phyloP scores from a whole-genome alignment of 441 rosid genomes.

The Bocquillonia castaneifolia region DNA sequence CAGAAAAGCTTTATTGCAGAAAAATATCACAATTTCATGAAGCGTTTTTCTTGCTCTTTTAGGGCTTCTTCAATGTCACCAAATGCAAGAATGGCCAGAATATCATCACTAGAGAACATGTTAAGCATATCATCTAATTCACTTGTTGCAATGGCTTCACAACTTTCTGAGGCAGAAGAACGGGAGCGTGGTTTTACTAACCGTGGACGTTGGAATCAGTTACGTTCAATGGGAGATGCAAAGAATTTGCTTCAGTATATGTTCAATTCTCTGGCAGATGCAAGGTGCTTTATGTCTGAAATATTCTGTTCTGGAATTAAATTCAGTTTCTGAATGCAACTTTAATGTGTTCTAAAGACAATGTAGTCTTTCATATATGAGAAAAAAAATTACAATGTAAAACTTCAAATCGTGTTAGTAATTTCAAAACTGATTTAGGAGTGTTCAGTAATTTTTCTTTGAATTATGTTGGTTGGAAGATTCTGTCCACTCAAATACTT shows the following conservation, averaged over 20 bases:
- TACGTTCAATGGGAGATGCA: conserved; percentile 97
- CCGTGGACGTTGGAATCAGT: conserved; percentile 98
- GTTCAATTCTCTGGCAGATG: conserved; percentile 83
- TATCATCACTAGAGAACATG: conserved; percentile 90
- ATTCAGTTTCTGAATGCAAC: not conserved
- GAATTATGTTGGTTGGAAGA: conserved; percentile 3
- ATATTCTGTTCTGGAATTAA: not conserved
- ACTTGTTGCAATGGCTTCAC: conserved; percentile 96
- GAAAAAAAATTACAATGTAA: not conserved
- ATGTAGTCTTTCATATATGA: not conserved
- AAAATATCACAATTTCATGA: conserved; percentile 11
- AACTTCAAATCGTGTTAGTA: not conserved
- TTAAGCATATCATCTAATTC: conserved; percentile 85
- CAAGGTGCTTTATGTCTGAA: conserved; percentile 49
- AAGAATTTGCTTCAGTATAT: conserved; percentile 91
- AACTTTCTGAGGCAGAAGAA: conserved; percentile 98
- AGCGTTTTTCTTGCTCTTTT: conserved; percentile 27
- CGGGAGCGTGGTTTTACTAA: conserved; percentile 76
- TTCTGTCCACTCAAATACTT: not conserved
- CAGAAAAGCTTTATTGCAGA: not conserved
- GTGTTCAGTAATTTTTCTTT: not conserved
- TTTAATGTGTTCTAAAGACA: not conserved
- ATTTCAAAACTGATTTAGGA: not conserved
- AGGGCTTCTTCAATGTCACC: conserved; percentile 96
- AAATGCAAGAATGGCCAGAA: conserved; percentile 79